A percentile compares a stretch with the other conserved stretches of the same genome.
Conservation (phyloP, 2,329 filamentous ascomycete species). For the Diatrype stigma region DNA sequence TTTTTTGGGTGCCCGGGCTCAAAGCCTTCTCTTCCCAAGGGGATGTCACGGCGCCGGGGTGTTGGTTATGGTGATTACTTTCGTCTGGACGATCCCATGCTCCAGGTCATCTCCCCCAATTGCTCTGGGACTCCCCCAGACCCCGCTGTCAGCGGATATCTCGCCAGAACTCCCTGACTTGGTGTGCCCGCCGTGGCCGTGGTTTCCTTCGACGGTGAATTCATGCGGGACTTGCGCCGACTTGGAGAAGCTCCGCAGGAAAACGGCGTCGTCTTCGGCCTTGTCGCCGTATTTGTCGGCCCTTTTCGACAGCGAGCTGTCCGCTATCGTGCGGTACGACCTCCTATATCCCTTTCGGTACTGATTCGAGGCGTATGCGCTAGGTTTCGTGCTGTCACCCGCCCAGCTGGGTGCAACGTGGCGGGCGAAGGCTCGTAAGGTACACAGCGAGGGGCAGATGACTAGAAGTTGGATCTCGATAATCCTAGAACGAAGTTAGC, state of each 20-base stretch:
- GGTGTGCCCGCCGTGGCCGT: not conserved
- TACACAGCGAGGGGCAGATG: not conserved
- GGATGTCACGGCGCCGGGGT: not conserved
- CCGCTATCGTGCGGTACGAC: not conserved
- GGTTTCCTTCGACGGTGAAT: not conserved
- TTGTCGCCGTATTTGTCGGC: not conserved
- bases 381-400: not conserved
- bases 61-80: not conserved
- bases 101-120: not conserved
- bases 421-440: not conserved
- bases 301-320: not conserved
- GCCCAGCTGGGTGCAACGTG: not conserved
- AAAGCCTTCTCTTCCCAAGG: too few species aligned
- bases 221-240: not conserved
- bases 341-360: not conserved
- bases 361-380: not conserved
- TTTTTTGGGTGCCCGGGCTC: too few species aligned
- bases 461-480: not conserved
- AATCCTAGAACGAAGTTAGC: not conserved
- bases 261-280: not conserved
- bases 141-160: not conserved
- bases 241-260: not conserved
- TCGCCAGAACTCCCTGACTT: not conserved
- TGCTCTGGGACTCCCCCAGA: not conserved
- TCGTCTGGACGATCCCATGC: not conserved